phyloP scores from a whole-genome alignment of 306 rosid species.

The Begonia peltatifolia region DNA sequence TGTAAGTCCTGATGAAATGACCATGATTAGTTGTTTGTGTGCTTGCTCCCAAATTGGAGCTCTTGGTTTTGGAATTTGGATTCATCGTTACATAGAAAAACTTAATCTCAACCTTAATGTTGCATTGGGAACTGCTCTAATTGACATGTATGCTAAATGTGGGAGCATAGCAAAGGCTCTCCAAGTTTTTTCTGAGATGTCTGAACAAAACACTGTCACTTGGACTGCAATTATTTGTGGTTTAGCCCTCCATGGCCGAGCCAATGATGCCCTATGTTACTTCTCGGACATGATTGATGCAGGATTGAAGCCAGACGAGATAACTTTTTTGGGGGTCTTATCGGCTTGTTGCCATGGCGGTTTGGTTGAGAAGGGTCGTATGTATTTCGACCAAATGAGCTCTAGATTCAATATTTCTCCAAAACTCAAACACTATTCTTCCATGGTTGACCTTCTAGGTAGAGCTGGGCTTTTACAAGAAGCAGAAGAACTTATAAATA shows the following conservation, averaged over 20 bases:
- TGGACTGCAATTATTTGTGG: constrained; percentile 83
- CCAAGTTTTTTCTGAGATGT: constrained; percentile 51
- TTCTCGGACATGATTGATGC: constrained; percentile 45
- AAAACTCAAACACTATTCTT: constrained; percentile 53
- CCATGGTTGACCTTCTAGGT: constrained; percentile 83
- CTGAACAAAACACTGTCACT: constrained; percentile 54
- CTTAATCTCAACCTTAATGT: constrained; percentile 33
- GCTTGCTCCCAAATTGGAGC: constrained; percentile 87
- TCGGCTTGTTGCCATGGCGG: constrained; percentile 91
- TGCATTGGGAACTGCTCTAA: constrained; percentile 61
- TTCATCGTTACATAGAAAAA: constrained; percentile 50
- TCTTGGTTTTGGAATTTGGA: constrained; percentile 70
- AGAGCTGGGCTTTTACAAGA: constrained; percentile 70
- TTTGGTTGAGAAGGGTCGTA: constrained; percentile 58
- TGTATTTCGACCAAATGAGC: constrained; percentile 48
- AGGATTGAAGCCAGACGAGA: constrained; percentile 65
- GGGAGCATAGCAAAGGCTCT: constrained; percentile 62
- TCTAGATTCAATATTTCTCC: constrained; percentile 30
- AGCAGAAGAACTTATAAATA: constrained; percentile 45
- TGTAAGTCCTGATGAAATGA: constrained; percentile 51
- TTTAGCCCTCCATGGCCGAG: constrained; percentile 58
- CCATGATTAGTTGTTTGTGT: constrained; percentile 50
- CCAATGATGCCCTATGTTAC: constrained; percentile 40
- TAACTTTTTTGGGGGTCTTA: constrained; percentile 69
- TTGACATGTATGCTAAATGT: constrained; percentile 81